A percentile compares a stretch with the other conserved stretches of the same genome.
Conservation (phyloP, 495 filamentous ascomycete species). For the Penicillium herquei region DNA sequence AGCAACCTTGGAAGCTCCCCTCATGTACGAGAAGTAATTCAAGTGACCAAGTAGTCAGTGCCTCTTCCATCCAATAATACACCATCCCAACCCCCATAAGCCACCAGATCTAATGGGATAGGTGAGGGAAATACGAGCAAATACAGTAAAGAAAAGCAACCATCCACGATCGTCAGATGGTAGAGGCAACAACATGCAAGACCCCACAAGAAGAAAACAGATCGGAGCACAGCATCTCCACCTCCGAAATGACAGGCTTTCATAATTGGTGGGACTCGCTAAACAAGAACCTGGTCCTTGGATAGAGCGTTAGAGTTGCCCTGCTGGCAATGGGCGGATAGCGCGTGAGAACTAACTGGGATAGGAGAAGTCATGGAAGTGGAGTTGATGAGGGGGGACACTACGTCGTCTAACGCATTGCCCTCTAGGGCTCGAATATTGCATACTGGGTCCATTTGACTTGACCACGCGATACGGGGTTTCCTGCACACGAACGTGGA, state of each 20-base stretch:
- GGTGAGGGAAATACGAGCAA: neutral
- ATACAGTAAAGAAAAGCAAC: conserved; percentile 3
- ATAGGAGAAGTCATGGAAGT: conserved; percentile 3
- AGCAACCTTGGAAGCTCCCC: neutral
- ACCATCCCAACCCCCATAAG: no score
- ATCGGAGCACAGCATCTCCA: conserved; percentile 10
- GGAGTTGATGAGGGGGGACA: conserved; percentile 4
- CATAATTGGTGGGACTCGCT: neutral
- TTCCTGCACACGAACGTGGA: conserved; percentile 5
- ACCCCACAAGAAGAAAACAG: conserved; percentile 16
- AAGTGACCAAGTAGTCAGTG: no score
- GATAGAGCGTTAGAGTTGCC: conserved; percentile 17
- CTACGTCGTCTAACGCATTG: neutral
- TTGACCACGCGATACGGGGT: conserved; percentile 25
- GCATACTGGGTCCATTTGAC: conserved; percentile 20
- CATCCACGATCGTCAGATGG: conserved; percentile 13
- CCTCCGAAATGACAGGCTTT: neutral
- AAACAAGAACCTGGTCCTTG: conserved; percentile 9
- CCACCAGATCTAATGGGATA: no score
- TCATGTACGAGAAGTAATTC: neutral
- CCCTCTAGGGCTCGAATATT: neutral
- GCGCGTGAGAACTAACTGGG: conserved; percentile 20
- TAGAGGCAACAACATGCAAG: conserved; percentile 1
- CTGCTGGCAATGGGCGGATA: conserved; percentile 15
- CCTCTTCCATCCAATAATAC: no score